These are phyloP conservation scores for Coniochaeta sp. DNA, from an alignment of 2,329 filamentous ascomycete species.

Conservation along the genomic window DNA sequence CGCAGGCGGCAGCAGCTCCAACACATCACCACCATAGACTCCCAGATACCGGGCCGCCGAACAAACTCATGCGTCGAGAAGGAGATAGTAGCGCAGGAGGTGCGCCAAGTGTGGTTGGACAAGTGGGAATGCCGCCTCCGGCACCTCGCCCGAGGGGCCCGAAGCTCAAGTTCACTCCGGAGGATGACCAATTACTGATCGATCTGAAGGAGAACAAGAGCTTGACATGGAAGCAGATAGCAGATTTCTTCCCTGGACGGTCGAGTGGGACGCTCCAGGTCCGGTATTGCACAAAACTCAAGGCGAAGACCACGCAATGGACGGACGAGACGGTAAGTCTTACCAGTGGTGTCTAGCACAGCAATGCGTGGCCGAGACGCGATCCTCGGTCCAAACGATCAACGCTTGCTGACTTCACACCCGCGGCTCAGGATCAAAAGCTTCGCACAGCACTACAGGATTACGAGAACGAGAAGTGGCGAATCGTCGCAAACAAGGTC, in stretches of 20 bases:
- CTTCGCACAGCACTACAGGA: constrained; percentile 71
- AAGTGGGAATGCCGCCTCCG: constrained; percentile 79
- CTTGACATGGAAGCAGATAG: constrained; percentile 95
- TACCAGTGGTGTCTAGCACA: background rate
- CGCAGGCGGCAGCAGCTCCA: constrained; percentile 38
- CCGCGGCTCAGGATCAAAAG: constrained; percentile 60
- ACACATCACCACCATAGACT: constrained; percentile 78
- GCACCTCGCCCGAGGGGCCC: constrained; percentile 75
- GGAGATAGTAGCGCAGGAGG: constrained; percentile 40
- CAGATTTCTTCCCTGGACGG: constrained; percentile 87
- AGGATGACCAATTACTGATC: constrained; percentile 81
- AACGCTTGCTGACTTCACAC: background rate
- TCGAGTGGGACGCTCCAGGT: constrained; percentile 89
- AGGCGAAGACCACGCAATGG: constrained; percentile 90
- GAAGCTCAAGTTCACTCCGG: constrained; percentile 88
- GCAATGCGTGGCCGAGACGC: background rate
- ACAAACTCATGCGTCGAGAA: constrained; percentile 59
- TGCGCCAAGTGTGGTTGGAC: constrained; percentile 78
- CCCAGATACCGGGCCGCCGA: constrained; percentile 63
- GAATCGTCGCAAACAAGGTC: constrained; percentile 84
- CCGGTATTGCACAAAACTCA: constrained; percentile 89
- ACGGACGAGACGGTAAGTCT: constrained; percentile 79
- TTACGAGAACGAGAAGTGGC: constrained; percentile 90
- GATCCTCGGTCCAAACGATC: background rate
- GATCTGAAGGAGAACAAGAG: constrained; percentile 93